A percentile compares a stretch with the other conserved stretches of the same genome.
Conservation (phyloP, 257 asterid species). For the Ehretia macrophylla region DNA sequence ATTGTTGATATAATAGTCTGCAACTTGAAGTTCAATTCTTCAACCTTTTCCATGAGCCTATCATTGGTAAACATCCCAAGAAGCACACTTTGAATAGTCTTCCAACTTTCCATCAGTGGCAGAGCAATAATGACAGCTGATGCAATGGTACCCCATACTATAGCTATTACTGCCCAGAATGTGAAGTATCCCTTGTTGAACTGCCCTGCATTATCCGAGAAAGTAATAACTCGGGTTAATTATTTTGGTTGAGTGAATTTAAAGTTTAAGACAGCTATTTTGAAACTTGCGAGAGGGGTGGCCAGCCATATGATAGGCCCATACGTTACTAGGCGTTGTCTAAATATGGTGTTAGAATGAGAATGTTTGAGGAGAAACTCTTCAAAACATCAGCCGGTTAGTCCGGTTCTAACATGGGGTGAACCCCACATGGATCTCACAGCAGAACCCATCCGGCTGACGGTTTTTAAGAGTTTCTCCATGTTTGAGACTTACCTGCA, state of each 20-base stretch:
- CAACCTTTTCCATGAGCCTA: constrained; percentile 68
- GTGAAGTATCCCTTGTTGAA: constrained; percentile 83
- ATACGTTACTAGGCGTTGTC: too few relatives aligned
- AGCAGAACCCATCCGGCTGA: too few relatives aligned
- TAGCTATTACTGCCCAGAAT: constrained; percentile 82
- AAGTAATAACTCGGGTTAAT: neutral
- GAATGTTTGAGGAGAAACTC: too few relatives aligned
- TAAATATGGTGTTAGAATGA: too few relatives aligned
- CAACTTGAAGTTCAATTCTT: constrained; percentile 61
- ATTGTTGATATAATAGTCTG: constrained; percentile 52
- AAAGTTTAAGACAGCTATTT: neutral
- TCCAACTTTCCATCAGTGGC: constrained; percentile 82
- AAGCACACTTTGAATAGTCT: constrained; percentile 48
- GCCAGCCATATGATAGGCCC: too few relatives aligned
- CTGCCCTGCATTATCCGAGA: constrained; percentile 48
- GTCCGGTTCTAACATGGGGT: too few relatives aligned
- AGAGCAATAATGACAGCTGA: constrained; percentile 73
- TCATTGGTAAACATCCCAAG: constrained; percentile 86
- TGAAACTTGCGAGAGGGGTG: too few relatives aligned
- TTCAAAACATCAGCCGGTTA: too few relatives aligned
- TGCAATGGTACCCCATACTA: constrained; percentile 83
- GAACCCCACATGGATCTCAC: too few relatives aligned
- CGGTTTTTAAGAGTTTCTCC: too few relatives aligned
- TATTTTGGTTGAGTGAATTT: neutral
- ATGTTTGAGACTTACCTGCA: constrained; percentile 39